A percentile compares a stretch with the other conserved stretches of the same genome.
These are phyloP conservation scores for Adansonia gregorii DNA, from an alignment of 441 rosid genomes.

Conservation along the genomic window DNA sequence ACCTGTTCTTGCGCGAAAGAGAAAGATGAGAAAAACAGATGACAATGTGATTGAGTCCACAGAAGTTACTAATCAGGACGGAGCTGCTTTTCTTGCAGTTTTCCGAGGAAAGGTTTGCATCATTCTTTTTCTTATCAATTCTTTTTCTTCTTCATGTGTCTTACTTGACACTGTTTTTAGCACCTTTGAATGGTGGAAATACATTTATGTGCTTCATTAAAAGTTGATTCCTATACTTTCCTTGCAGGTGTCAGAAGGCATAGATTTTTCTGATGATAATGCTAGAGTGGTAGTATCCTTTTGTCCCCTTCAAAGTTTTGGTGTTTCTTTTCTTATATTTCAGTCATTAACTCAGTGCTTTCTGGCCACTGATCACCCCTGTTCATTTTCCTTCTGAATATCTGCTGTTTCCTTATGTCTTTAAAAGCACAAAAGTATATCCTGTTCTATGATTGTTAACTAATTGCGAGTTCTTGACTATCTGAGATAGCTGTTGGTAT, in stretches of 20 bases:
- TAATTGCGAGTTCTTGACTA: conserved; percentile 53
- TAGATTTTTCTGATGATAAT: conserved; percentile 94
- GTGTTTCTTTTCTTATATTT: conserved; percentile 23
- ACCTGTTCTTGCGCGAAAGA: conserved; percentile 53
- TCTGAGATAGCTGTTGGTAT: conserved; percentile 91
- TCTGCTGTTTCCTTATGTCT: conserved; percentile 11
- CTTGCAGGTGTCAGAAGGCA: conserved; percentile 96
- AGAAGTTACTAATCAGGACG: conserved; percentile 50
- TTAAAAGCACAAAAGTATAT: conserved; percentile 11
- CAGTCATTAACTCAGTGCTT: conserved; percentile 16
- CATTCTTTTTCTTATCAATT: conserved; percentile 13
- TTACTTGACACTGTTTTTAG: neutral
- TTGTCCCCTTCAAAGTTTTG: conserved; percentile 26
- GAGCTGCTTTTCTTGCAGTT: conserved; percentile 96
- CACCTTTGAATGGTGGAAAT: conserved; percentile 1
- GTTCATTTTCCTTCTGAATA: neutral
- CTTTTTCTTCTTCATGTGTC: conserved; percentile 5
- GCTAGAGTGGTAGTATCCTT: conserved; percentile 99
- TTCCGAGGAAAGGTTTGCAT: conserved; percentile 87
- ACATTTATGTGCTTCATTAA: neutral
- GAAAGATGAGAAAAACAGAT: conserved; percentile 56
- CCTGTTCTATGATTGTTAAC: conserved; percentile 13
- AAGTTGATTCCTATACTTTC: conserved; percentile 23
- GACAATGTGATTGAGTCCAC: conserved; percentile 38
- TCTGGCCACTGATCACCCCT: neutral